These are phyloP conservation scores for Aurifilum marmelostoma DNA, from an alignment of 2,329 filamentous ascomycete species.

Conservation along the genomic window DNA sequence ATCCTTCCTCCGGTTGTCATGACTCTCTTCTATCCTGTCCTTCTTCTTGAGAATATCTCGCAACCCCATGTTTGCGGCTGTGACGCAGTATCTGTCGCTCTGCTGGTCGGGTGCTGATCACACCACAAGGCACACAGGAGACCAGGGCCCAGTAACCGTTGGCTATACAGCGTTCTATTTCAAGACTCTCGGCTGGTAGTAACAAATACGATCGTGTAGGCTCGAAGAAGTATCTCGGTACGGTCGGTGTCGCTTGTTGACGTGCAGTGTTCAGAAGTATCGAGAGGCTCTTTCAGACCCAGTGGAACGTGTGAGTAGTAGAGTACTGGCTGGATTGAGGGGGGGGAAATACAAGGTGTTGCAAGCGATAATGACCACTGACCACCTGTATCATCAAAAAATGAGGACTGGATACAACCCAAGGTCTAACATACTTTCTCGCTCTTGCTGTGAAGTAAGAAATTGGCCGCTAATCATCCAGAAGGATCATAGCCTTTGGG, in stretches of 20 bases:
- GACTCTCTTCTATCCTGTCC: constrained; percentile 46
- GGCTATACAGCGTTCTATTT: not conserved
- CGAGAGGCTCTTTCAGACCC: not conserved
- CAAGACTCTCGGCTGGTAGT: not conserved
- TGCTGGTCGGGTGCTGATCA: not conserved
- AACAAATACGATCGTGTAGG: not conserved
- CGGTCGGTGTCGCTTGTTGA: not conserved
- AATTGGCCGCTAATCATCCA: not conserved
- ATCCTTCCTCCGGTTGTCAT: constrained; percentile 36
- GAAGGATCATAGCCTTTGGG: not conserved
- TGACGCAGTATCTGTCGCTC: not conserved
- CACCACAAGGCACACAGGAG: not conserved
- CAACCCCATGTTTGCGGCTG: constrained; percentile 48
- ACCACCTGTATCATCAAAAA: constrained; percentile 21
- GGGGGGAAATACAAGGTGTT: constrained; percentile 8
- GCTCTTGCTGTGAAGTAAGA: constrained; percentile 4
- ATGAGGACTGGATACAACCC: constrained; percentile 4
- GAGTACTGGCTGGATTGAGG: constrained; percentile 11
- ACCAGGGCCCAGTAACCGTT: not conserved
- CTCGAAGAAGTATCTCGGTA: not conserved
- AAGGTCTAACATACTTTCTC: not conserved
- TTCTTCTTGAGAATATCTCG: constrained; percentile 60
- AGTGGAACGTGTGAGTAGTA: not conserved
- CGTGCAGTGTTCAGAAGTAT: not conserved
- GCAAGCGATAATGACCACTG: constrained; percentile 19